Evolutionary conservation across 2,329 filamentous ascomycete genomes (phyloP), one percentile per base, ranked within the genome.

Genomic region (Dichotomopilus funicola): DNA sequence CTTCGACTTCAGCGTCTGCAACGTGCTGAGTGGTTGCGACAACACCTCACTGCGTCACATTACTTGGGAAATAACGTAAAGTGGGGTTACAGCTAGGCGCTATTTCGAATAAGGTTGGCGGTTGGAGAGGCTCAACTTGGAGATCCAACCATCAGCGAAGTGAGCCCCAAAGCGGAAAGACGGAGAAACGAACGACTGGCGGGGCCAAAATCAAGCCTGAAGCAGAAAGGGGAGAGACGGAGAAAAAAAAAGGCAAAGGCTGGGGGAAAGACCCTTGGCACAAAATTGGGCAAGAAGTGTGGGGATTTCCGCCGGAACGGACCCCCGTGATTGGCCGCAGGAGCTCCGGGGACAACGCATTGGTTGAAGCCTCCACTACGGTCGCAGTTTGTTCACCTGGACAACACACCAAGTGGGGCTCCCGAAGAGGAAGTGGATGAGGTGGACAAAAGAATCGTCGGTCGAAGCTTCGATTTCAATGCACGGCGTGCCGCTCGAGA

Each of bases 401-500:
- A 49, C 51, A 52, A 58, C 51, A 49, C 48, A 54, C 7, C 42
- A 49, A 49, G 56, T 57, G 57, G 59, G 54, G 54, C 55, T 35
- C 44, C 10, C 19, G n/a, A 13, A 27, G 33, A 34, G 27, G 42
- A 49, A 51, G 42, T 50, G 43, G 43, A 45, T 45, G 41, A 53
- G 46, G 43, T 45, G 49, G 41, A 40, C 43, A 12, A 42, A 53
- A 42, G 38, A 41, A 53, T 46, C 8, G 42, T n/a, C 27, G 6
- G 11, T 10, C 38, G 11, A 35, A 27, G n/a, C 49, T 44, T 43
- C 40, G 4, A 12, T n/a, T 31, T 34, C 44, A 11, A 56, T 52
- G 19, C 49, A 45, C 38, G 43, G 34, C 34, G 41, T 50, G 33
- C 49, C 19, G 19, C 19, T 27, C 19, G 19, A 27, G 19, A 27